A percentile compares a stretch with the other conserved stretches of the same genome.
phyloP scores from a whole-genome alignment of 495 filamentous ascomycete species.

The Hyaloscypha bicolor region DNA sequence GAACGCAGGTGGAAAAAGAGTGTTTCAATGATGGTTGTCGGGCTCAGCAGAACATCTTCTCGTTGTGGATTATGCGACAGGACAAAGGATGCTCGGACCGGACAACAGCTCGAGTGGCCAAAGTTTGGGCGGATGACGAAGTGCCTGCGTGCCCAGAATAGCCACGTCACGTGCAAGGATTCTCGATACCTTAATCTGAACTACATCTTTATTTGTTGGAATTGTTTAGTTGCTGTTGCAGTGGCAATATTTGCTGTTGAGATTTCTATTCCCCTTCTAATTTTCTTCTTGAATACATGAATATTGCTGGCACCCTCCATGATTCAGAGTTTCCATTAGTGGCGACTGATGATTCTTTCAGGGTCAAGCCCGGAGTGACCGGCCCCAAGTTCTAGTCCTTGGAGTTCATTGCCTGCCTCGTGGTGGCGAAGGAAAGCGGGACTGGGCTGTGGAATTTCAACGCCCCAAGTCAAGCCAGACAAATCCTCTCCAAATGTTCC shows the following conservation, averaged over 20 bases:
- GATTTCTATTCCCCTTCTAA: neutral
- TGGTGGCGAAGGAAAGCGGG: too few relatives aligned
- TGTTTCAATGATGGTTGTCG: slow-evolving; percentile 27
- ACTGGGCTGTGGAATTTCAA: too few relatives aligned
- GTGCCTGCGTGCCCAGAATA: neutral
- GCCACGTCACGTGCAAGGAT: neutral
- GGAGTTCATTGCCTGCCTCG: too few relatives aligned
- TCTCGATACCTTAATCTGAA: too few relatives aligned
- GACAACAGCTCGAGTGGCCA: neutral
- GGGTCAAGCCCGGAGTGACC: neutral
- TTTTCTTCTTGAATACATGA: too few relatives aligned
- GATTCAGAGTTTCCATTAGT: neutral
- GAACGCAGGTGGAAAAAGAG: slow-evolving; percentile 2
- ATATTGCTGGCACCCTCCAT: neutral
- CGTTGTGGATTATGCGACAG: slow-evolving; percentile 19
- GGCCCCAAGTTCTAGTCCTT: neutral
- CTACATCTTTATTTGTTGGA: too few relatives aligned
- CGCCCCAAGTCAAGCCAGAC: too few relatives aligned
- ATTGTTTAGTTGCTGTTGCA: neutral
- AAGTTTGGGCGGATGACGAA: slow-evolving; percentile 7
- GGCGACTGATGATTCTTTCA: neutral
- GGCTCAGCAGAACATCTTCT: slow-evolving; percentile 23
- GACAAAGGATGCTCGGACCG: slow-evolving; percentile 13
- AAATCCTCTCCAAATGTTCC: too few relatives aligned
- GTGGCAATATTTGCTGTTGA: neutral